phyloP scores from a whole-genome alignment of 176 grass and related monocot species.

The Urochloa ruziziensis region DNA sequence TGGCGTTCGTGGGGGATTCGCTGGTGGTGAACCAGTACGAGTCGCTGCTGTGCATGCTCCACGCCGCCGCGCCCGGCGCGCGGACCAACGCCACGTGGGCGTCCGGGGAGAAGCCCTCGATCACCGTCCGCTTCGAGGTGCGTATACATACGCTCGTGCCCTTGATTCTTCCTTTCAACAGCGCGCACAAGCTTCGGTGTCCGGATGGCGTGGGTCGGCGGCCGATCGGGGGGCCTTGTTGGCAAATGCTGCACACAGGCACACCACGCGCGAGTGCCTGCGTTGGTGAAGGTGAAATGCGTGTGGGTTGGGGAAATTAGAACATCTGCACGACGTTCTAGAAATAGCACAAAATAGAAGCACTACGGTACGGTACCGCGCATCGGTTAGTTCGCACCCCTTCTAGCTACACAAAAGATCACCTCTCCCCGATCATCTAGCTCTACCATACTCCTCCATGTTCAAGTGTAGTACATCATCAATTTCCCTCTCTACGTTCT shows the following conservation, averaged over 20 bases:
- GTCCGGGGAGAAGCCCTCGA: constrained; percentile 3
- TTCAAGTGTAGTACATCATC: no score
- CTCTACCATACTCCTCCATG: no score
- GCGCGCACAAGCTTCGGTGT: background rate
- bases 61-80: constrained; percentile 45
- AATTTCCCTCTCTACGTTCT: no score
- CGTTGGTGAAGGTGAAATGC: background rate
- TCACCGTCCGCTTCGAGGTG: constrained; percentile 58
- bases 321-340: background rate
- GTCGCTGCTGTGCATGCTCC: constrained; percentile 77
- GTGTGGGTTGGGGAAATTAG: no score
- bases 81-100: constrained; percentile 28
- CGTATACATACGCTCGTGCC: no score
- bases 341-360: no score
- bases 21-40: constrained; percentile 83
- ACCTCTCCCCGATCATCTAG: no score
- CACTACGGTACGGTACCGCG: no score
- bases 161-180: background rate
- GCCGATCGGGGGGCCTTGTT: background rate
- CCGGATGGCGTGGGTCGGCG: background rate
- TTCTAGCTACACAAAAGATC: no score
- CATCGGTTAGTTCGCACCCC: no score
- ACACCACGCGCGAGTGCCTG: background rate
- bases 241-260: no score
- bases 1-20: constrained; percentile 93